Evolutionary conservation across 805 yeast genomes (phyloP).

Genomic region (Wickerhamiella kurtzmanii): DNA sequence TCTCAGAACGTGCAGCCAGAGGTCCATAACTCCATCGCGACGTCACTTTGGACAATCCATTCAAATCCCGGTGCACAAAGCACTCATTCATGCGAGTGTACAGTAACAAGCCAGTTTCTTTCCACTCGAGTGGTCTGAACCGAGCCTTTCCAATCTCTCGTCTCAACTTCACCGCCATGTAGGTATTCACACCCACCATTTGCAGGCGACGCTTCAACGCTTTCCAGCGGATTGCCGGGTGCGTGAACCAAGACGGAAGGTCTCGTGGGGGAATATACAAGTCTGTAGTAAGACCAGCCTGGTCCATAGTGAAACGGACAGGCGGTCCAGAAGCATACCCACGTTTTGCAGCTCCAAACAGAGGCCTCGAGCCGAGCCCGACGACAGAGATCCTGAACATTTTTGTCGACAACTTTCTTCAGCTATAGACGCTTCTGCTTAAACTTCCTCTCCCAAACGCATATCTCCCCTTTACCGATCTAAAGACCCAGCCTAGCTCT

Average conservation of each 20-base stretch:
- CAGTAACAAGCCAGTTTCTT: constrained; percentile 65
- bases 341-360: too few species aligned
- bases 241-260: constrained; percentile 19
- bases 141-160: constrained; percentile 18
- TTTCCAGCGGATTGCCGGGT: constrained; percentile 19
- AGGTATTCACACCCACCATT: constrained; percentile 19
- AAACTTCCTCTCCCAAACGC: not conserved
- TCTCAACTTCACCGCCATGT: constrained; percentile 20
- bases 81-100: constrained; percentile 70
- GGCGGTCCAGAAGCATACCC: constrained; percentile 7
- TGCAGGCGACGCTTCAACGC: constrained; percentile 18
- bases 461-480: too few species aligned
- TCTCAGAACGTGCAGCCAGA: constrained; percentile 36
- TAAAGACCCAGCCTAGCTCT: too few species aligned
- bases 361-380: too few species aligned
- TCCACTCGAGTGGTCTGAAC: constrained; percentile 52
- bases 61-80: constrained; percentile 50
- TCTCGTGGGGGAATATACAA: constrained; percentile 29
- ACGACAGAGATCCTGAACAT: not conserved
- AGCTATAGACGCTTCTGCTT: too few species aligned
- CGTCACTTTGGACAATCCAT: constrained; percentile 32
- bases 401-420: not conserved
- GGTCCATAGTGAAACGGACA: constrained; percentile 18
- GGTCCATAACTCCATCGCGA: constrained; percentile 56
- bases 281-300: constrained; percentile 21